A percentile compares a stretch with the other conserved stretches of the same genome.
Conservation (phyloP, 2,329 filamentous ascomycete species). For the Diaporthe aspalathi region DNA sequence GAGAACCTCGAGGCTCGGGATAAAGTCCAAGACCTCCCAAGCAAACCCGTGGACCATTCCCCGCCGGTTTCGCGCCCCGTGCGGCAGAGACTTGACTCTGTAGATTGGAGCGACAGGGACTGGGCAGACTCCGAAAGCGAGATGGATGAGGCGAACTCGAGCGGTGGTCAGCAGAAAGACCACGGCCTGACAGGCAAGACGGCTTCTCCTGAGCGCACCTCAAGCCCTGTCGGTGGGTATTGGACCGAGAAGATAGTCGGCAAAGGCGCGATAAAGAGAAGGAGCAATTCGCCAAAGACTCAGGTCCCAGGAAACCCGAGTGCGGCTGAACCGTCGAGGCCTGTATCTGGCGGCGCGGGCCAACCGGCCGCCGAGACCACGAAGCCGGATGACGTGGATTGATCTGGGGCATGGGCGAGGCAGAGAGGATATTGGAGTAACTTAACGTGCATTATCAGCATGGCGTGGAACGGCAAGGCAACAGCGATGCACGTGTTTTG, state of each 20-base stretch:
- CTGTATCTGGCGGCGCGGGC: neutral
- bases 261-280: constrained; percentile 42
- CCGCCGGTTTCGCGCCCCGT: constrained; percentile 44
- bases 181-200: constrained; percentile 37
- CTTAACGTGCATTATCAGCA: constrained; percentile 3
- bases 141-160: constrained; percentile 48
- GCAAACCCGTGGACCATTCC: constrained; percentile 31
- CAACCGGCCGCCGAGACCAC: neutral
- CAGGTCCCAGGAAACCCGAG: constrained; percentile 3
- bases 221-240: constrained; percentile 49
- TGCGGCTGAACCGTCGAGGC: neutral
- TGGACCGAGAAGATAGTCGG: constrained; percentile 65
- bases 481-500: neutral
- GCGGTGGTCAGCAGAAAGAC: constrained; percentile 30
- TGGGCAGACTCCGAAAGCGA: constrained; percentile 67
- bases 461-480: neutral
- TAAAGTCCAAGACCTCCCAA: constrained; percentile 58
- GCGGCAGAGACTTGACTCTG: constrained; percentile 60
- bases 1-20: constrained; percentile 57
- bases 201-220: constrained; percentile 41
- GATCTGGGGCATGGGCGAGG: neutral
- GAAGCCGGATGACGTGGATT: constrained; percentile 35
- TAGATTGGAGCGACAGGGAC: constrained; percentile 75
- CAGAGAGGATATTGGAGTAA: neutral
- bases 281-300: constrained; percentile 28